Conservation (phyloP, 768 basidiomycete species). For the Pisolithus sp. region DNA sequence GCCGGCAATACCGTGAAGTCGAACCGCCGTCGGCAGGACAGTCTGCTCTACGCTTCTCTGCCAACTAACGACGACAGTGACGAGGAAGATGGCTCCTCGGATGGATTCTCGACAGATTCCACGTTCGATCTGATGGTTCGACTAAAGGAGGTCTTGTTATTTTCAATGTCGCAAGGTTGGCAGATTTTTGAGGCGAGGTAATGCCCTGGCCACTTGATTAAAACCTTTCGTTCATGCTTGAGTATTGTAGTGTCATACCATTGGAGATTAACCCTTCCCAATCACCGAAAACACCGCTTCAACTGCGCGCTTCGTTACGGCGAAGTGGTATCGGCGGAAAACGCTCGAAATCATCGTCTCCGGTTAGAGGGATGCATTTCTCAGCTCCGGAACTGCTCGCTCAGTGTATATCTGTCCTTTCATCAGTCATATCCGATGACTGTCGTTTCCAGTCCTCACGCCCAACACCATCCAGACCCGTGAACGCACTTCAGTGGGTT, state of each 20-base stretch:
- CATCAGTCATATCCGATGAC: constrained; percentile 65
- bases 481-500: constrained; percentile 68
- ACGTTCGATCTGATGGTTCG: constrained; percentile 61
- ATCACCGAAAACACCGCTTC: constrained; percentile 30
- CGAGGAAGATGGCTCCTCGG: constrained; percentile 35
- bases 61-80: constrained; percentile 15
- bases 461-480: constrained; percentile 61
- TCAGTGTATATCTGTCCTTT: constrained; percentile 52
- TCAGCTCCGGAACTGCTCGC: constrained; percentile 49
- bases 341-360: constrained; percentile 50
- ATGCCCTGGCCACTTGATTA: neutral
- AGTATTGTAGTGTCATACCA: neutral
- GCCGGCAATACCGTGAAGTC: constrained; percentile 40
- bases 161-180: constrained; percentile 54
- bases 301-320: constrained; percentile 25
- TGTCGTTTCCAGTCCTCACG: constrained; percentile 57
- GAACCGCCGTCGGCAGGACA: constrained; percentile 15
- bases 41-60: constrained; percentile 1
- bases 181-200: constrained; percentile 56
- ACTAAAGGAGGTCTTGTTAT: constrained; percentile 52
- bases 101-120: constrained; percentile 54
- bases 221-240: neutral
- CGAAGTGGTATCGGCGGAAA: constrained; percentile 37
- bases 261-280: neutral
- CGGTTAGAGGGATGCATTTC: constrained; percentile 22